Conservation (phyloP, 1,139 yeast genomes). For the Hansenula lynferdii region DNA sequence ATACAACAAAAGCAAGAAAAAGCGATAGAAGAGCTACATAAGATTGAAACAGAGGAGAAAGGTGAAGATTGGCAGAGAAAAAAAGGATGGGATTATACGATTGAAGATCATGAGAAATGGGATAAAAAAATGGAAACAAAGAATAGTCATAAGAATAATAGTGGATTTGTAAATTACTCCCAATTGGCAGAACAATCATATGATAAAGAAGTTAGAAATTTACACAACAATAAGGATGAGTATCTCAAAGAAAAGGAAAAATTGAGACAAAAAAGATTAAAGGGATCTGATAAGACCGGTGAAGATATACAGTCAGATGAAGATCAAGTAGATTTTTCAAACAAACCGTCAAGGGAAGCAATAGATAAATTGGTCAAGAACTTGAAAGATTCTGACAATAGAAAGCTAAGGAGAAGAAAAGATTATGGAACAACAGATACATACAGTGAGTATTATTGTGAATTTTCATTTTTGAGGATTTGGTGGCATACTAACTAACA, state of each 20-base stretch:
- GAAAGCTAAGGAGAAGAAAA: slow-evolving; percentile 30
- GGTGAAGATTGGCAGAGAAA: slow-evolving; percentile 38
- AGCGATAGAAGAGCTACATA: slow-evolving; percentile 36
- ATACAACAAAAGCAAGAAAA: slow-evolving; percentile 28
- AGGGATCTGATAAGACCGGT: slow-evolving; percentile 17
- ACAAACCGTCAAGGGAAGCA: slow-evolving; percentile 34
- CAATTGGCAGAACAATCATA: slow-evolving; percentile 45
- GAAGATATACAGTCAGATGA: no score
- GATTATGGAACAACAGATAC: slow-evolving; percentile 29
- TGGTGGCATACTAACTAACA: slow-evolving; percentile 4
- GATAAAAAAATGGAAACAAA: slow-evolving; percentile 35
- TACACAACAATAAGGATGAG: slow-evolving; percentile 29
- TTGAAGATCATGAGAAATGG: slow-evolving; percentile 70
- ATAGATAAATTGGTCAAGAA: slow-evolving; percentile 36
- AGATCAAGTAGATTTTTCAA: slow-evolving; percentile 10
- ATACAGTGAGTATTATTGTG: slow-evolving; percentile 18
- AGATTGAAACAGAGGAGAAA: slow-evolving; percentile 31
- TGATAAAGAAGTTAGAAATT: slow-evolving; percentile 23
- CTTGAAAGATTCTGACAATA: slow-evolving; percentile 27
- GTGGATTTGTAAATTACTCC: slow-evolving; percentile 28
- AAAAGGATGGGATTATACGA: slow-evolving; percentile 56
- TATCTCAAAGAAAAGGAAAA: slow-evolving; percentile 33
- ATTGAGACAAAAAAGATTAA: slow-evolving; percentile 17
- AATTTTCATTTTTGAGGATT: not conserved
- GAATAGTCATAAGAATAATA: slow-evolving; percentile 13